Evolutionary conservation across 331 rosid species (phyloP).

Genomic region (Malus hybrid): DNA sequence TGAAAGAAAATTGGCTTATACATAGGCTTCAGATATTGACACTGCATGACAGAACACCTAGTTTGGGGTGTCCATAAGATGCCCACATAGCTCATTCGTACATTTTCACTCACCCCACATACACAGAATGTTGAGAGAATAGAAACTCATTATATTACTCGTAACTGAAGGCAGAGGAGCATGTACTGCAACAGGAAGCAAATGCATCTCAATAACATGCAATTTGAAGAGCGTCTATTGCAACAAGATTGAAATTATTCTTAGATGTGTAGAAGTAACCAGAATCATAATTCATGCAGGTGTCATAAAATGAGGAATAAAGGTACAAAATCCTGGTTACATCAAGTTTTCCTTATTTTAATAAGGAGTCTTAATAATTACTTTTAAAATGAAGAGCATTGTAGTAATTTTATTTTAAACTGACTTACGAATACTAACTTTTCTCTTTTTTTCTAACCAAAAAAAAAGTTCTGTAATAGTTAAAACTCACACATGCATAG

Average conservation of each 20-base stretch:
- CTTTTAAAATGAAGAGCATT: background rate
- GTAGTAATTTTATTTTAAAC: background rate
- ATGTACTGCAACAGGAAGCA: slow-evolving; percentile 46
- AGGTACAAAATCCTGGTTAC: slow-evolving; percentile 3
- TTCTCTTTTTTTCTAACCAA: background rate
- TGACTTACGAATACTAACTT: background rate
- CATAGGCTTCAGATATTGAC: slow-evolving; percentile 10
- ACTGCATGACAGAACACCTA: slow-evolving; percentile 16
- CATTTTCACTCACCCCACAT: slow-evolving; percentile 37
- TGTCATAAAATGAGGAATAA: background rate
- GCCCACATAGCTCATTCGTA: slow-evolving; percentile 14
- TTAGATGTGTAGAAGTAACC: background rate
- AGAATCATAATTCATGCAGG: background rate
- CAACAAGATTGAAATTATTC: slow-evolving; percentile 15
- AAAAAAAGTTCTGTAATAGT: background rate
- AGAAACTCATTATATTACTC: slow-evolving; percentile 30
- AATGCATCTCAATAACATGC: slow-evolving; percentile 34
- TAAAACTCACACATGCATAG: background rate
- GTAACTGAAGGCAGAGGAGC: slow-evolving; percentile 45
- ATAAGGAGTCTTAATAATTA: background rate
- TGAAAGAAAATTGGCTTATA: background rate
- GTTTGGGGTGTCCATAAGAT: slow-evolving; percentile 21
- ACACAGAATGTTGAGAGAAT: slow-evolving; percentile 41
- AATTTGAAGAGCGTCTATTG: slow-evolving; percentile 14
- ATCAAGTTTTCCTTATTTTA: too few species aligned